Conservation (phyloP, 2,329 filamentous ascomycete genomes). For the Cadophora gregata region DNA sequence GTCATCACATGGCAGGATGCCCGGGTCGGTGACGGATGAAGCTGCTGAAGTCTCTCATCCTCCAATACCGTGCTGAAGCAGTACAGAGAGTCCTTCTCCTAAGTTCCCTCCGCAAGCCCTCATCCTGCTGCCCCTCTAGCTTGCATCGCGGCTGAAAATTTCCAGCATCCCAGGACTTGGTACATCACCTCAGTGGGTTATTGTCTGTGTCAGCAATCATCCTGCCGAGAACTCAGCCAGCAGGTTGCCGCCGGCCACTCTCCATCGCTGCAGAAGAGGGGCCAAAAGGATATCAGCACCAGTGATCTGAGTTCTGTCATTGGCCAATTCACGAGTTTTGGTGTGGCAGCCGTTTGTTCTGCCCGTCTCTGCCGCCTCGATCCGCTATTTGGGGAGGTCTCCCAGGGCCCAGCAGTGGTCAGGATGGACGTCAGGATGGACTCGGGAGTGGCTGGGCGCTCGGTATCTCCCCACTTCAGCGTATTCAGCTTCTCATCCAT, state of each 20-base stretch:
- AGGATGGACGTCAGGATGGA: background rate
- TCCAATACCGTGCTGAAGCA: background rate
- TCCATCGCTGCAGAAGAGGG: conserved; percentile 3
- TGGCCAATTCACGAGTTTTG: conserved; percentile 27
- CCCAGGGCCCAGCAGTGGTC: background rate
- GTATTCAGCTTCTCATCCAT: conserved; percentile 10
- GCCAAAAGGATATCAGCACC: background rate
- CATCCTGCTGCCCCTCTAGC: background rate
- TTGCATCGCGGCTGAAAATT: conserved; percentile 8
- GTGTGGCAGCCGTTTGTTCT: conserved; percentile 12
- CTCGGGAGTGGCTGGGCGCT: conserved; percentile 13
- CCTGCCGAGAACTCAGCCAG: conserved; percentile 10
- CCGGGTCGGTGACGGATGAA: background rate
- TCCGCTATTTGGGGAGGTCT: conserved; percentile 1
- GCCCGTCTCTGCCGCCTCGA: conserved; percentile 7
- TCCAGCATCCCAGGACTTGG: background rate
- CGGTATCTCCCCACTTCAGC: background rate
- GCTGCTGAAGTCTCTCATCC: background rate
- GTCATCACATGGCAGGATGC: background rate
- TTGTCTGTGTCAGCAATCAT: background rate
- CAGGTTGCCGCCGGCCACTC: conserved; percentile 11
- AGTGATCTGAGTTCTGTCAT: background rate
- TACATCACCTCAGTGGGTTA: background rate
- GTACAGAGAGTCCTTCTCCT: background rate
- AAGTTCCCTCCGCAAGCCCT: background rate